These are phyloP conservation scores for Sphaerulina musiva DNA, from an alignment of 2,329 filamentous ascomycete genomes.

Conservation along the genomic window DNA sequence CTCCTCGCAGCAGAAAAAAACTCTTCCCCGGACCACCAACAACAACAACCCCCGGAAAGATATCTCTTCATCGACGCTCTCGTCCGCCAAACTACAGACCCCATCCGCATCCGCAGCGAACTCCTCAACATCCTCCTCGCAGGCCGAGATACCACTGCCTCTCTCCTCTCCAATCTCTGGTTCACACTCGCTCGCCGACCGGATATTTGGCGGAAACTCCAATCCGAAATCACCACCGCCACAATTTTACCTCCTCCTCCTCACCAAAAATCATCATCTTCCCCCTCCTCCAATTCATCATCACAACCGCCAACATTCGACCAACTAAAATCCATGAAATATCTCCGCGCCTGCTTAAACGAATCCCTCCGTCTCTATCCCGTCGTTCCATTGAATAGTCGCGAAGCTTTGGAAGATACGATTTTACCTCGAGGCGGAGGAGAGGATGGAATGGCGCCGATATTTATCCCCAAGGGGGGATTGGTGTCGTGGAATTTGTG, in stretches of 20 bases:
- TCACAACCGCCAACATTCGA: conserved; percentile 44
- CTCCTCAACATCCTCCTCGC: conserved; percentile 49
- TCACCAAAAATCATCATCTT: no score
- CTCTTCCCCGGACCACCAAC: conserved; percentile 29
- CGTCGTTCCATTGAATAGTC: conserved; percentile 71
- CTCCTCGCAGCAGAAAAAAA: conserved; percentile 30
- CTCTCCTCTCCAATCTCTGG: conserved; percentile 44
- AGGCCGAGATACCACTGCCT: conserved; percentile 50
- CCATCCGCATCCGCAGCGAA: conserved; percentile 44
- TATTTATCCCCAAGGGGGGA: conserved; percentile 61
- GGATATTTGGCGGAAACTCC: conserved; percentile 29
- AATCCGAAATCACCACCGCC: conserved; percentile 27
- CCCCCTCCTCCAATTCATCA: no score
- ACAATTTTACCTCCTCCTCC: no score
- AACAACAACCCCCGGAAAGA: no score
- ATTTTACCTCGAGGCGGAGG: conserved; percentile 62
- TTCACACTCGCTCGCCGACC: conserved; percentile 31
- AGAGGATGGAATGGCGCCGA: conserved; percentile 47
- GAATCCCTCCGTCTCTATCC: conserved; percentile 75
- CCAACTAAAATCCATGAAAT: conserved; percentile 34
- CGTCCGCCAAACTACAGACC: conserved; percentile 42
- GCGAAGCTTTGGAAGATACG: conserved; percentile 64
- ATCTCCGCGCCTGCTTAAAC: conserved; percentile 58
- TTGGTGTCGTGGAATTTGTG: conserved; percentile 61
- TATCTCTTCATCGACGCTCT: conserved; percentile 49